Evolutionary conservation across 495 filamentous ascomycete genomes (phyloP), one percentile per base, ranked within the genome.

Genomic region (Neurospora discreta): DNA sequence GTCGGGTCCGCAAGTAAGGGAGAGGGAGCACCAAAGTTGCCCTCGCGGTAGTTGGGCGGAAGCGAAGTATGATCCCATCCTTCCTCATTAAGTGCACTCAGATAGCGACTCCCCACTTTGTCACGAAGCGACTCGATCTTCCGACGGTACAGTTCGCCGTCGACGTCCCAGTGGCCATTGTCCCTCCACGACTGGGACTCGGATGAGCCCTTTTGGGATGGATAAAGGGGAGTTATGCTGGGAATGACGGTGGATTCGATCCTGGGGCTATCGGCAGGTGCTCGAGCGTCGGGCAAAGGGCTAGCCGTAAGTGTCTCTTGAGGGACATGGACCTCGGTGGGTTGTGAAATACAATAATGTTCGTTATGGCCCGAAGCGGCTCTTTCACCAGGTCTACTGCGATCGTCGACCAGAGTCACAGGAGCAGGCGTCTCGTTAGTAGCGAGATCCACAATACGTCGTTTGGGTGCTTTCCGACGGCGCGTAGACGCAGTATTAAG

Each of bases 361-460:
- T 70, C 76, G 67, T 83, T 79, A 2, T 75, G 71, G 8, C 76
- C 78, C 8, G 71, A 39, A 6, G 70, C 69, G 5, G 39, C 58
- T n/a, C 68, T 68, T 44, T 73, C 74, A 23, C 30, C 52, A 18
- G 69, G 33, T 11, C 43, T 43, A 30, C 69, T 70, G 10, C 74
- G 74, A 23, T 77, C 75, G 8, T 78, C 76, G 3, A 76, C 73
- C 23, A 75, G 73, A n/a, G 75, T 73, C 68, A 76, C 71, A 6
- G 79, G 78, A 16, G 80, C 74, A 76, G 81, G 78, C 78, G 79
- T 85, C 40, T 90, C 89, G 73, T 85, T 88, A 18, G 85, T 87
- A 44, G 92, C 90, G n/a, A 93, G 85, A 78, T 96, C 92, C 40
- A 97, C 91, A 71, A 97, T 94, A 71, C 93, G 87, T 72, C 93